Percentiles rank a stretch among this genome's conserved stretches.
Conservation (phyloP, 352 stramenopile genomes). For the Phytophthora cryptogea region DNA sequence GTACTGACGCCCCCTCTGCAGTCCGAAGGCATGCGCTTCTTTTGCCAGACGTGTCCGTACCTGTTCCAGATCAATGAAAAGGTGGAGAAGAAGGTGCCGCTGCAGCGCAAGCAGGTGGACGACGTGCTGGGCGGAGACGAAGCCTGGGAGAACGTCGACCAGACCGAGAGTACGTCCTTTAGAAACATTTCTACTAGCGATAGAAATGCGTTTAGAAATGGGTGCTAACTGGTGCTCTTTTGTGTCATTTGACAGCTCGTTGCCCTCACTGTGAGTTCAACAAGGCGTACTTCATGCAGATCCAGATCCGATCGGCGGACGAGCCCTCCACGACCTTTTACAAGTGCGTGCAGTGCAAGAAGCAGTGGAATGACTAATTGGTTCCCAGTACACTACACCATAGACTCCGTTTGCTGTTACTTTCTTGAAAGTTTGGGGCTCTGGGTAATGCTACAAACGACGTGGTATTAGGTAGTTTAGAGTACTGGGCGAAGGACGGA, state of each 20-base stretch:
- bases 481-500: not conserved
- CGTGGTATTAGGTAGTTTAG: constrained; percentile 1
- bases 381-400: not conserved
- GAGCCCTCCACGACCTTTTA: constrained; percentile 99
- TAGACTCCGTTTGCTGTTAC: not conserved
- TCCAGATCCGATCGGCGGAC: constrained; percentile 99
- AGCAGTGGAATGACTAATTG: constrained; percentile 95
- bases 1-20: too few relatives aligned
- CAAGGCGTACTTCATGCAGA: constrained; percentile 99
- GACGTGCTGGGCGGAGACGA: constrained; percentile 97
- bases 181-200: too few relatives aligned
- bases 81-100: constrained; percentile 88
- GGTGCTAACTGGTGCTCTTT: too few relatives aligned
- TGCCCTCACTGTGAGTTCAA: constrained; percentile 96
- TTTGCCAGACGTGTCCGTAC: constrained; percentile 90
- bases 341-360: constrained; percentile 98
- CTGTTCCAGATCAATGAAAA: constrained; percentile 89
- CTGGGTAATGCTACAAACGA: constrained; percentile 12
- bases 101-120: constrained; percentile 98
- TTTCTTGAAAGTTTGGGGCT: not conserved
- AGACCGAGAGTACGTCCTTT: constrained; percentile 93
- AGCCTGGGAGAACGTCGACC: constrained; percentile 99
- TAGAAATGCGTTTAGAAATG: too few relatives aligned
- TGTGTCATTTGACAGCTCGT: constrained; percentile 46
- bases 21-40: constrained; percentile 90